A percentile compares a stretch with the other conserved stretches of the same genome.
These are phyloP conservation scores for Verticillium longisporum DNA, from an alignment of 2,329 filamentous ascomycete species.

Conservation along the genomic window DNA sequence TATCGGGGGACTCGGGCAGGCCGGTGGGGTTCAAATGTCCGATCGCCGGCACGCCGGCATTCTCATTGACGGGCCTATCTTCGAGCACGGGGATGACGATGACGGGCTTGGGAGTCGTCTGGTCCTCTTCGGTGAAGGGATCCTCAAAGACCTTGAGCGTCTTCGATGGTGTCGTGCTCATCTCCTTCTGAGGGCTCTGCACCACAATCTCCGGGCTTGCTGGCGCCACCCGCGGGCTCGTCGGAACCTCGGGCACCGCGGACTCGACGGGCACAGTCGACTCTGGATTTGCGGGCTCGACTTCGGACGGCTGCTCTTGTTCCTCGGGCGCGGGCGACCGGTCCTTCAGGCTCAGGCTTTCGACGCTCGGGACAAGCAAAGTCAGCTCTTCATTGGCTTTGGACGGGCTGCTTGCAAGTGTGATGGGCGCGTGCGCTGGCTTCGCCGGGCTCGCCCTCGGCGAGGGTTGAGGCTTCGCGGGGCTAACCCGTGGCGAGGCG, in stretches of 20 bases:
- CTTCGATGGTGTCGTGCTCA: conserved; percentile 21
- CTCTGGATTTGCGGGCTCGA: conserved; percentile 9
- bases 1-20: conserved; percentile 38
- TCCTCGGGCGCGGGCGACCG: conserved; percentile 6
- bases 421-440: conserved; percentile 6
- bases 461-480: conserved; percentile 30
- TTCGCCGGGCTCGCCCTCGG: conserved; percentile 33
- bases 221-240: neutral
- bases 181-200: neutral
- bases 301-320: conserved; percentile 11
- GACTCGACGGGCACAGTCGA: neutral
- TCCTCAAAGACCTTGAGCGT: conserved; percentile 56
- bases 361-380: conserved; percentile 41
- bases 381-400: conserved; percentile 47
- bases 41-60: conserved; percentile 21
- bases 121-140: conserved; percentile 44
- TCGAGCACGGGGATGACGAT: conserved; percentile 47
- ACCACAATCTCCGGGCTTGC: neutral
- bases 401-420: conserved; percentile 31
- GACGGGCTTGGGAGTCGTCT: conserved; percentile 36
- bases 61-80: conserved; percentile 55
- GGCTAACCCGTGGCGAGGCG: conserved; percentile 34
- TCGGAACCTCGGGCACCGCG: neutral
- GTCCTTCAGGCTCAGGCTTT: conserved; percentile 19
- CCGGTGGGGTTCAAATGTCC: conserved; percentile 3